Percentiles rank a stretch among this genome's conserved stretches.
Conservation (phyloP, 1,284 basidiomycete species). For the Naganishia liquefaciens region DNA sequence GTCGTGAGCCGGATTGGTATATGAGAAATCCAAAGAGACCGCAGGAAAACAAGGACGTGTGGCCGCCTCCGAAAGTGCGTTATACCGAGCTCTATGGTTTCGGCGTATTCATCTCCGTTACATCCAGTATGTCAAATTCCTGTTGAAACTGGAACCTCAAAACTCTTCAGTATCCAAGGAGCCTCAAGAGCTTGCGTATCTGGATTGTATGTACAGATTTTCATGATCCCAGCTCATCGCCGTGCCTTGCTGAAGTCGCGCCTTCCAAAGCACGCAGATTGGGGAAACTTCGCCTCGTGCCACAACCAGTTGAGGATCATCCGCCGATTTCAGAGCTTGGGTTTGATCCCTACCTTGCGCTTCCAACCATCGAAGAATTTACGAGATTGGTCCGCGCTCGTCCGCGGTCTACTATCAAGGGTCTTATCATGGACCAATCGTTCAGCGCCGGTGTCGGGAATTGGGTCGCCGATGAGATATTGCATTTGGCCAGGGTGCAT, state of each 20-base stretch:
- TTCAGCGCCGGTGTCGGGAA: slow-evolving; percentile 82
- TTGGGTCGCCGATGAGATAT: slow-evolving; percentile 75
- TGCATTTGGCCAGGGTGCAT: slow-evolving; percentile 75
- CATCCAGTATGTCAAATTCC: slow-evolving; percentile 34
- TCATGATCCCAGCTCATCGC: not conserved
- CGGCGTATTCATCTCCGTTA: not conserved
- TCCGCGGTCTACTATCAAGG: slow-evolving; percentile 72
- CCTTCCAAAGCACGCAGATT: slow-evolving; percentile 71
- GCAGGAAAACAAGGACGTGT: slow-evolving; percentile 57
- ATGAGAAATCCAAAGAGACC: slow-evolving; percentile 58
- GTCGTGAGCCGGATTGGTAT: slow-evolving; percentile 66
- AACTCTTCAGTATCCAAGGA: slow-evolving; percentile 37
- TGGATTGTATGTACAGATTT: slow-evolving; percentile 42
- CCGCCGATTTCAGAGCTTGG: slow-evolving; percentile 70
- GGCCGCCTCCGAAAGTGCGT: slow-evolving; percentile 76
- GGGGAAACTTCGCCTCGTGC: slow-evolving; percentile 67
- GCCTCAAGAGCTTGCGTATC: slow-evolving; percentile 47
- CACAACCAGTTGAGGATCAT: slow-evolving; percentile 61
- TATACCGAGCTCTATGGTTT: not conserved
- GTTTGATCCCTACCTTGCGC: slow-evolving; percentile 74
- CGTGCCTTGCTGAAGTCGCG: slow-evolving; percentile 51
- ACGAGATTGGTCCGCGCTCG: slow-evolving; percentile 57
- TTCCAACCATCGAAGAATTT: slow-evolving; percentile 67
- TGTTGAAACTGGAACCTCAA: slow-evolving; percentile 46
- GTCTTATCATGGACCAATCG: slow-evolving; percentile 75